Evolutionary conservation across 2,329 filamentous ascomycete genomes (phyloP).

Genomic region (Diplocarpon mali): DNA sequence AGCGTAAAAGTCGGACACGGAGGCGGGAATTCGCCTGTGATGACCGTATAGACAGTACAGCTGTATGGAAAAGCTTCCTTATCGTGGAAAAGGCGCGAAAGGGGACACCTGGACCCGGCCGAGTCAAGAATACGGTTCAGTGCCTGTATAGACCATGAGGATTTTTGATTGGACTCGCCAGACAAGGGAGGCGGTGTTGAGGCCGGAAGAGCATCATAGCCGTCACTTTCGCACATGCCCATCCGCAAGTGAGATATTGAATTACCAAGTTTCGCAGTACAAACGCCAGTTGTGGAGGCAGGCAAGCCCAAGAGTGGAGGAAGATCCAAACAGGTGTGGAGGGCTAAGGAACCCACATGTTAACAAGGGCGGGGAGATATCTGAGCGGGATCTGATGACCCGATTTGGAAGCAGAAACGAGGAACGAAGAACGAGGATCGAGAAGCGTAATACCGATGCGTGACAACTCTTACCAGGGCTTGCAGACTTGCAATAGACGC

Average conservation of each 20-base stretch:
- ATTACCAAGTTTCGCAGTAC: slow-evolving; percentile 18
- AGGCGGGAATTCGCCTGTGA: slow-evolving; percentile 14
- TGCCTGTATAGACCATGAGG: slow-evolving; percentile 13
- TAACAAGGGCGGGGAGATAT: slow-evolving; percentile 19
- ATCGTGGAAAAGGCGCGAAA: slow-evolving; percentile 28
- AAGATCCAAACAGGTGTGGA: slow-evolving; percentile 22
- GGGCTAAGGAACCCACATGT: slow-evolving; percentile 22
- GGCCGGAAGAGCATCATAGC: slow-evolving; percentile 11
- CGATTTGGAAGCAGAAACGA: slow-evolving; percentile 24
- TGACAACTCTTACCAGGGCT: not conserved
- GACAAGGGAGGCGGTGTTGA: slow-evolving; percentile 15
- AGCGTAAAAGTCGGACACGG: slow-evolving; percentile 10
- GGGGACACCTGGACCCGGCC: slow-evolving; percentile 8
- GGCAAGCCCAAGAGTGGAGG: slow-evolving; percentile 26
- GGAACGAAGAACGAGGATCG: too few species aligned
- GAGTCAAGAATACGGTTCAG: slow-evolving; percentile 9
- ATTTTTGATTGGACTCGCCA: too few species aligned
- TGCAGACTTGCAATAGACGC: not conserved
- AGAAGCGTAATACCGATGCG: too few species aligned
- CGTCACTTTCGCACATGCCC: slow-evolving; percentile 15
- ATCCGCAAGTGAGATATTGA: slow-evolving; percentile 4
- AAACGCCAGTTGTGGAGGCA: slow-evolving; percentile 22
- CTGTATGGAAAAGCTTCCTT: slow-evolving; percentile 34
- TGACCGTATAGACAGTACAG: slow-evolving; percentile 5
- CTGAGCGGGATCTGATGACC: slow-evolving; percentile 24